phyloP scores from a whole-genome alignment of 306 rosid genomes.

The Begonia fuchsioides region DNA sequence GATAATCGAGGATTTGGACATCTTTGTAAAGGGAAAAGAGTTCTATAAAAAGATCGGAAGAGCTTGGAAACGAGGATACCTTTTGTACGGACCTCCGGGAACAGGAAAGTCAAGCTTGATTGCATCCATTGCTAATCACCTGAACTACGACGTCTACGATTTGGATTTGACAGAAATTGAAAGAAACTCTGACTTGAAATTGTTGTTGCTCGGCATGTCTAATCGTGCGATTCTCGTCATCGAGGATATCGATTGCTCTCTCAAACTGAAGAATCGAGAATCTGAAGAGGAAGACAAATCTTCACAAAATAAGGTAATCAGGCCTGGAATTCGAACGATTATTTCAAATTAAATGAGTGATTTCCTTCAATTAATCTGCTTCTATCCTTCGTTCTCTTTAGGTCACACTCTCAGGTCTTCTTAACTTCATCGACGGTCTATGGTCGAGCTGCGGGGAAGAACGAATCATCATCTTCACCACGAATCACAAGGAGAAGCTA shows the following conservation, averaged over 20 bases:
- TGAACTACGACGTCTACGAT: conserved; percentile 58
- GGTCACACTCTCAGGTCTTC: conserved; percentile 4
- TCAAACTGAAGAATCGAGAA: not conserved
- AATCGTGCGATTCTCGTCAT: conserved; percentile 34
- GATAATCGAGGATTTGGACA: conserved; percentile 27
- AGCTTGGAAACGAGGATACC: conserved; percentile 58
- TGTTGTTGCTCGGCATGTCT: conserved; percentile 28
- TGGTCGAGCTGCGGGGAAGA: conserved; percentile 9
- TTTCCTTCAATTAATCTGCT: not conserved
- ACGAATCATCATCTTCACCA: conserved; percentile 6
- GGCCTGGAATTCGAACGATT: not conserved
- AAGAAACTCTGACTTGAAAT: conserved; percentile 34
- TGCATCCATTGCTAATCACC: conserved; percentile 46
- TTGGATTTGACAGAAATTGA: conserved; percentile 37
- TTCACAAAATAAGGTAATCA: not conserved
- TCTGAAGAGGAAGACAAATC: not conserved
- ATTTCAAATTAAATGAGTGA: not conserved
- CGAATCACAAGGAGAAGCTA: conserved; percentile 8
- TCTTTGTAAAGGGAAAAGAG: conserved; percentile 30
- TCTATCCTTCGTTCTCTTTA: not conserved
- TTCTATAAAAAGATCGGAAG: conserved; percentile 46
- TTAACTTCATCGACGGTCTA: conserved; percentile 3
- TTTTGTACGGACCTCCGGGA: conserved; percentile 55
- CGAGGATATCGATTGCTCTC: conserved; percentile 60
- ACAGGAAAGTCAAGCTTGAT: conserved; percentile 58